phyloP scores from a whole-genome alignment of 306 rosid species.

The Fragaria iinumae region DNA sequence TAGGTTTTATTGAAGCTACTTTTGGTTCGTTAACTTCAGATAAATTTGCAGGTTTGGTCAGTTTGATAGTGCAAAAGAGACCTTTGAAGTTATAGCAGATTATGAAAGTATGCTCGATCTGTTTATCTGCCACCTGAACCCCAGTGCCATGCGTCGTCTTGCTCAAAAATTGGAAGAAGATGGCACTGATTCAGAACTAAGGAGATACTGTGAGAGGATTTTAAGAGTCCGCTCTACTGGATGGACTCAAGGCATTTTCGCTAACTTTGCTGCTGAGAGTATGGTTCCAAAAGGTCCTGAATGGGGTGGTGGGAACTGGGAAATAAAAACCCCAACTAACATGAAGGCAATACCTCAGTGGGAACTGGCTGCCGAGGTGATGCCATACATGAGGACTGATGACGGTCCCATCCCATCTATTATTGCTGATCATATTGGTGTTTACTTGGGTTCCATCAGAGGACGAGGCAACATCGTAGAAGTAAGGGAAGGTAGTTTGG shows the following conservation, averaged over 20 bases:
- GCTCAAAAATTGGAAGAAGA: constrained; percentile 99
- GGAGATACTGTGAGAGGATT: constrained; percentile 95
- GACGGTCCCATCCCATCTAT: constrained; percentile 92
- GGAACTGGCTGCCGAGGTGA: constrained; percentile 96
- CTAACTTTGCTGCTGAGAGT: constrained; percentile 98
- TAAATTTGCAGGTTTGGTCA: constrained; percentile 87
- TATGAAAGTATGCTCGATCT: constrained; percentile 92
- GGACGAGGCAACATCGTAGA: constrained; percentile 94
- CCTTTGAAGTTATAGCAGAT: constrained; percentile 87
- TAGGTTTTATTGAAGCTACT: constrained; percentile 5
- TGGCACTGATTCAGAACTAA: constrained; percentile 86
- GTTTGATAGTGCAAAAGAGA: constrained; percentile 97
- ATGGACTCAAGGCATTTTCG: constrained; percentile 99
- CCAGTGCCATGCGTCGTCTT: constrained; percentile 97
- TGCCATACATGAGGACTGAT: constrained; percentile 92
- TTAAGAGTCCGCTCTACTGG: constrained; percentile 88
- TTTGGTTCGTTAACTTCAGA: background rate
- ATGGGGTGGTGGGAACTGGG: constrained; percentile 99
- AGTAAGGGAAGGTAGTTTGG: constrained; percentile 89
- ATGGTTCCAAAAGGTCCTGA: constrained; percentile 99
- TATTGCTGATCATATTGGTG: constrained; percentile 87
- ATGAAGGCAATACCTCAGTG: constrained; percentile 91
- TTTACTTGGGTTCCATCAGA: constrained; percentile 80
- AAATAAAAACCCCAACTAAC: constrained; percentile 88
- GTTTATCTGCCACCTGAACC: constrained; percentile 96